phyloP scores from a whole-genome alignment of 768 basidiomycete species.

The Boletus insuetus region DNA sequence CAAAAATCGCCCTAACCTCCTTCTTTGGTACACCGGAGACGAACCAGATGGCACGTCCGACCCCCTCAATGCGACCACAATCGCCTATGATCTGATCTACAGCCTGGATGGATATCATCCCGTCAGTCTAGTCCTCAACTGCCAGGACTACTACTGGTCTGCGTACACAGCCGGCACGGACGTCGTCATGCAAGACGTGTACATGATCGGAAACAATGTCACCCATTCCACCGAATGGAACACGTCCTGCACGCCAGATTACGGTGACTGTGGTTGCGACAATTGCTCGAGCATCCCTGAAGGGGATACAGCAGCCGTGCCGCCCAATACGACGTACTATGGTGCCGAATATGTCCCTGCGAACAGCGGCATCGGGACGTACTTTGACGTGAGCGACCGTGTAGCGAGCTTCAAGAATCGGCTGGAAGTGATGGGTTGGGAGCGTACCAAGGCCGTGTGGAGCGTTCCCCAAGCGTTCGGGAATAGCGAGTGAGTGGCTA shows the following conservation, averaged over 20 bases:
- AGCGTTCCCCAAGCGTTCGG: constrained; percentile 74
- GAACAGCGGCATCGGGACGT: constrained; percentile 34
- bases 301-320: constrained; percentile 38
- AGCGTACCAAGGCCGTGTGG: constrained; percentile 69
- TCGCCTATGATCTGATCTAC: constrained; percentile 55
- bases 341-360: constrained; percentile 19
- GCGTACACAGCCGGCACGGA: constrained; percentile 63
- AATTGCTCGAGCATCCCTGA: constrained; percentile 46
- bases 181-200: constrained; percentile 65
- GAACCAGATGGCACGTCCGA: constrained; percentile 72
- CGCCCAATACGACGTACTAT: constrained; percentile 22
- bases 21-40: constrained; percentile 73
- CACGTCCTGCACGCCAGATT: constrained; percentile 60
- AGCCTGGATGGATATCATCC: constrained; percentile 66
- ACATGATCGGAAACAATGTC: constrained; percentile 53
- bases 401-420: constrained; percentile 65
- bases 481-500: constrained; percentile 27
- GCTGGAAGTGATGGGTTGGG: constrained; percentile 63
- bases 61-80: constrained; percentile 53
- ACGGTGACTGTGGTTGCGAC: constrained; percentile 74
- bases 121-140: constrained; percentile 62
- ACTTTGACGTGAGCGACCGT: constrained; percentile 65
- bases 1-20: constrained; percentile 64
- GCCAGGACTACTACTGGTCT: constrained; percentile 62
- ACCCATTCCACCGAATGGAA: constrained; percentile 60